phyloP scores from a whole-genome alignment of 73 alveolate species.

The Breviolum minutum region DNA sequence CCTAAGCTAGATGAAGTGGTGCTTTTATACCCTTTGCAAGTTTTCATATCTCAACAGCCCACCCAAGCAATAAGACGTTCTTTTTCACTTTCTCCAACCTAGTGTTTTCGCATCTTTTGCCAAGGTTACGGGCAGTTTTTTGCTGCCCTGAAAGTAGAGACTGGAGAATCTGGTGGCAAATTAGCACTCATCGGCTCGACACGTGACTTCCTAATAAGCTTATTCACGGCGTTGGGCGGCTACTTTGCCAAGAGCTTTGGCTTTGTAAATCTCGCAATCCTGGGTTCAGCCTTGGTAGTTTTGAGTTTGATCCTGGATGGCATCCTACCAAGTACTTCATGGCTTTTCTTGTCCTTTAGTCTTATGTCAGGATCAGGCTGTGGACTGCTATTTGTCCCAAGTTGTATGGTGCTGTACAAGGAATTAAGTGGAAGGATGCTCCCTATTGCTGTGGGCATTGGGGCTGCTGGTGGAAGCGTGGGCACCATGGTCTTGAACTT shows the following conservation, averaged over 20 bases:
- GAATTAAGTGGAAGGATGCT: slow-evolving; percentile 17
- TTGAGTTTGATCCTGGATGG: slow-evolving; percentile 27
- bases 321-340: slow-evolving; percentile 7
- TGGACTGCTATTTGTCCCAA: slow-evolving; percentile 34
- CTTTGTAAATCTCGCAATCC: background rate
- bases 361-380: slow-evolving; percentile 2
- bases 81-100: no score
- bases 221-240: background rate
- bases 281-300: background rate
- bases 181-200: slow-evolving; percentile 13
- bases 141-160: slow-evolving; percentile 19
- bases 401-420: background rate
- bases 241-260: background rate
- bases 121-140: slow-evolving; percentile 34
- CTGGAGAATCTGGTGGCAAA: slow-evolving; percentile 11
- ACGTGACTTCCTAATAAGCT: background rate
- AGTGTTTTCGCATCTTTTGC: background rate
- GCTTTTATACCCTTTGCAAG: background rate
- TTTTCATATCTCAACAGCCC: background rate
- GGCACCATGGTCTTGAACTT: slow-evolving; percentile 32
- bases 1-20: background rate
- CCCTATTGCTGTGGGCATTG: slow-evolving; percentile 61
- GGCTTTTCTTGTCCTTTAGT: slow-evolving; percentile 51
- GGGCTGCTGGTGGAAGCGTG: slow-evolving; percentile 40
- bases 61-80: no score